Percentiles rank a stretch among this genome's conserved stretches.
phyloP scores from a whole-genome alignment of 768 basidiomycete species.

The Galerina marginata region DNA sequence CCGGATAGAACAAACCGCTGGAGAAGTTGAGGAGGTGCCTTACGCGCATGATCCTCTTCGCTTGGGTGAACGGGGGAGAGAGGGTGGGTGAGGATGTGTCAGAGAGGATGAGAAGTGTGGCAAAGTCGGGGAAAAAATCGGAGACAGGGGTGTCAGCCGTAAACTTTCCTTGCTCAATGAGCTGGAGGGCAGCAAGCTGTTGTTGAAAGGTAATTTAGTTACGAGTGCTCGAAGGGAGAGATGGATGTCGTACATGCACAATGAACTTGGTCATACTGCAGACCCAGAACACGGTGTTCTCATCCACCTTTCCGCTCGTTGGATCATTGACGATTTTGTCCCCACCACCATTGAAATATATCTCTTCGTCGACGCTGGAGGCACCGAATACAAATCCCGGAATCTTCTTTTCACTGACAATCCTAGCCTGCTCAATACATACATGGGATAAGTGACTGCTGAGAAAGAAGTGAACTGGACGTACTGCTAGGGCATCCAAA shows the following conservation, averaged over 20 bases:
- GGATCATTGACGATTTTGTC: conserved; percentile 28
- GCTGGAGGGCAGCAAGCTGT: conserved; percentile 36
- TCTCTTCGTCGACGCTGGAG: conserved; percentile 31
- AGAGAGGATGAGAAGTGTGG: conserved; percentile 28
- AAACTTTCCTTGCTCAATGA: conserved; percentile 36
- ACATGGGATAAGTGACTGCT: not conserved
- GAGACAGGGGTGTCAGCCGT: conserved; percentile 28
- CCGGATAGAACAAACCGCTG: conserved; percentile 34
- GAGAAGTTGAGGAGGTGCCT: conserved; percentile 38
- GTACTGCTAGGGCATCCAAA: conserved; percentile 16
- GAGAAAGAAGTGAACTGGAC: not conserved
- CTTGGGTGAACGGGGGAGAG: conserved; percentile 21
- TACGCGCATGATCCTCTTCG: conserved; percentile 27
- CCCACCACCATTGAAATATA: conserved; percentile 32
- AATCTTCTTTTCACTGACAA: conserved; percentile 18
- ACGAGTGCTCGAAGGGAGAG: not conserved
- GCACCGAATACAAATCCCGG: conserved; percentile 35
- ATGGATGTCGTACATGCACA: conserved; percentile 29
- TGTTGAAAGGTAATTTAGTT: not conserved
- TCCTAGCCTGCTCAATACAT: conserved; percentile 6
- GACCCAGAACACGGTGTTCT: conserved; percentile 40
- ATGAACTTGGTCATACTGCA: conserved; percentile 44
- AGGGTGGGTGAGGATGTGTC: conserved; percentile 13
- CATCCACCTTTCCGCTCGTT: conserved; percentile 26
- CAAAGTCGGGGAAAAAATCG: conserved; percentile 33